phyloP scores from a whole-genome alignment of 208 protist genomes.

The Acanthamoeba culbertsoni region DNA sequence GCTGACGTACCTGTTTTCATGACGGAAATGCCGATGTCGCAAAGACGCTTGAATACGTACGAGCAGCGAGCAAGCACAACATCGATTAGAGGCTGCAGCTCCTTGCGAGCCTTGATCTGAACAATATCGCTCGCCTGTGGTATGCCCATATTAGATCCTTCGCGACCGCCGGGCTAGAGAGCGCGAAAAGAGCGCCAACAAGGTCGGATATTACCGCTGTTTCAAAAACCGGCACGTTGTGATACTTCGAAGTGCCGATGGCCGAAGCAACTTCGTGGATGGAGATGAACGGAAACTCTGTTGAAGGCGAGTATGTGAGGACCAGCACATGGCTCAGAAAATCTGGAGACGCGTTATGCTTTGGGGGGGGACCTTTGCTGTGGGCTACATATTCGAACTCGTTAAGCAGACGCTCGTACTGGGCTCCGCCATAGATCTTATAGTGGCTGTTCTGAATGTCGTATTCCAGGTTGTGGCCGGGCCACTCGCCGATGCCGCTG shows the following conservation, averaged over 20 bases:
- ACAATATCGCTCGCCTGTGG: slow-evolving; percentile 60
- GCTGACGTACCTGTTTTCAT: background rate
- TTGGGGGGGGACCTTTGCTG: background rate
- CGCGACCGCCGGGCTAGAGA: too few species aligned
- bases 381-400: slow-evolving; percentile 82
- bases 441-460: slow-evolving; percentile 74
- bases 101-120: slow-evolving; percentile 60
- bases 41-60: slow-evolving; percentile 75
- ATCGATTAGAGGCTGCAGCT: slow-evolving; percentile 74
- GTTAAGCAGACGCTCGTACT: slow-evolving; percentile 77
- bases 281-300: slow-evolving; percentile 77
- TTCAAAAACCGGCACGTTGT: slow-evolving; percentile 77
- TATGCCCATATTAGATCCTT: too few species aligned
- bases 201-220: slow-evolving; percentile 54
- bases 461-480: slow-evolving; percentile 63
- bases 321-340: background rate
- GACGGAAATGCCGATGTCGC: slow-evolving; percentile 65
- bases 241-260: slow-evolving; percentile 73
- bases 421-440: slow-evolving; percentile 78
- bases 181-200: too few species aligned
- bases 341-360: background rate
- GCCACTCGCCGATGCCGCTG: slow-evolving; percentile 66
- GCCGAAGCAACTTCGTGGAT: slow-evolving; percentile 79
- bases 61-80: slow-evolving; percentile 62
- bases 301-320: background rate